These are phyloP conservation scores for Amorphotheca resinae DNA, from an alignment of 495 filamentous ascomycete species.

Conservation along the genomic window DNA sequence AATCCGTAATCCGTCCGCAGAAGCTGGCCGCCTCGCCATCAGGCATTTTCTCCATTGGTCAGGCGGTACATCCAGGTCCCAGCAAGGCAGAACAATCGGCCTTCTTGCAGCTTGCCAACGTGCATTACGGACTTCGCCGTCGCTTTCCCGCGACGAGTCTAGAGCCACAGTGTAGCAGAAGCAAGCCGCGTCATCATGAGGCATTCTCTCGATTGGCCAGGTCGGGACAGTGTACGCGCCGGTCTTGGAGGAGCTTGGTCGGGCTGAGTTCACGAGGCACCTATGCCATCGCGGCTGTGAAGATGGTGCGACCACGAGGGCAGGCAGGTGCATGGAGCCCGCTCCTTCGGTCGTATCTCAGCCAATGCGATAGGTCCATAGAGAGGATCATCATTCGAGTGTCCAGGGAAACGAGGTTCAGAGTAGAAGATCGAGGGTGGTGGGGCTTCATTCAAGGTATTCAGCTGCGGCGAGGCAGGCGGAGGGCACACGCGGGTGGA, in stretches of 20 bases:
- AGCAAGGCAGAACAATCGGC: neutral
- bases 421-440: constrained; percentile 1
- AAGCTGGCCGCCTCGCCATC: neutral
- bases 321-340: constrained; percentile 1
- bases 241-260: neutral
- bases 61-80: neutral
- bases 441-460: neutral
- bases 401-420: constrained; percentile 1
- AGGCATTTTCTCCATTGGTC: neutral
- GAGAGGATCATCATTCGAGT: constrained; percentile 3
- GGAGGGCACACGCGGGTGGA: neutral
- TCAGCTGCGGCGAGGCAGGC: constrained; percentile 1
- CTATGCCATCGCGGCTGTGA: neutral
- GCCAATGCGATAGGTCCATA: constrained; percentile 2
- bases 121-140: neutral
- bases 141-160: neutral
- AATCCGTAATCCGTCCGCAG: neutral
- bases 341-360: constrained; percentile 6
- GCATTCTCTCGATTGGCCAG: constrained; percentile 4
- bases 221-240: neutral
- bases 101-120: neutral
- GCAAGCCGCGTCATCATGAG: constrained; percentile 3
- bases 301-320: constrained; percentile 5
- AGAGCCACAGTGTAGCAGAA: constrained; percentile 3
- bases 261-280: neutral